Evolutionary conservation across 805 yeast species (phyloP).

Genomic region (Candida pseudoglaebosa): DNA sequence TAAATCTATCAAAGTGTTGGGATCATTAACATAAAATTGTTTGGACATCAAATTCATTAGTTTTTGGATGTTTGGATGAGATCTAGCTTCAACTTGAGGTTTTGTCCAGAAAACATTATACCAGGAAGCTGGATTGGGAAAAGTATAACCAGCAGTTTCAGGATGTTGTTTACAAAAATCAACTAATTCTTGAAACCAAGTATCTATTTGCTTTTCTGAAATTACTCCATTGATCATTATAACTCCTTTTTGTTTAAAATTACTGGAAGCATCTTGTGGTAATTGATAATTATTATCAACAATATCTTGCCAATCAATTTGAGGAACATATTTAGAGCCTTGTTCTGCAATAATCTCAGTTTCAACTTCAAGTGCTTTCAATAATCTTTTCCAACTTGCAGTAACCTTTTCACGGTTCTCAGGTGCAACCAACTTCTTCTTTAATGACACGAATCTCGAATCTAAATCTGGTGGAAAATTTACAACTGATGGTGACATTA

Average conservation of each 20-base stretch:
- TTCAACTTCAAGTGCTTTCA: constrained; percentile 19
- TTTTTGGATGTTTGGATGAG: constrained; percentile 29
- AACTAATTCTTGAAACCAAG: constrained; percentile 14
- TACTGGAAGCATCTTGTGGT: constrained; percentile 7
- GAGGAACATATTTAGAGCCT: constrained; percentile 21
- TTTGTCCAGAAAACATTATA: constrained; percentile 38
- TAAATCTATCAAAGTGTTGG: constrained; percentile 22
- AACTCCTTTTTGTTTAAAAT: constrained; percentile 14
- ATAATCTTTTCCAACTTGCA: constrained; percentile 25
- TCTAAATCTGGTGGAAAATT: constrained; percentile 6
- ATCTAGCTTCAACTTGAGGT: constrained; percentile 35
- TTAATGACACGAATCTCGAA: constrained; percentile 12
- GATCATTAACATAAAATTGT: constrained; percentile 12
- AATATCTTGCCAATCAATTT: constrained; percentile 17
- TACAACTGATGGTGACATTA: constrained; percentile 2
- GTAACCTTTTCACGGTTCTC: constrained; percentile 22
- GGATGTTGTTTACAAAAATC: constrained; percentile 21
- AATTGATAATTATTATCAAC: constrained; percentile 9
- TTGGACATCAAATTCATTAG: constrained; percentile 21
- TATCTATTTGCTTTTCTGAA: constrained; percentile 12
- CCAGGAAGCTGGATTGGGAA: constrained; percentile 28
- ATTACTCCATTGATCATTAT: constrained; percentile 15
- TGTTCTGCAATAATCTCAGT: constrained; percentile 13
- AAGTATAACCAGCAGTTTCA: constrained; percentile 21
- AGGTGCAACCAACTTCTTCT: constrained; percentile 18